Base-by-base conservation (phyloP, 805 yeast species). In the Wickerhamomyces subpelliculosus region DNA sequence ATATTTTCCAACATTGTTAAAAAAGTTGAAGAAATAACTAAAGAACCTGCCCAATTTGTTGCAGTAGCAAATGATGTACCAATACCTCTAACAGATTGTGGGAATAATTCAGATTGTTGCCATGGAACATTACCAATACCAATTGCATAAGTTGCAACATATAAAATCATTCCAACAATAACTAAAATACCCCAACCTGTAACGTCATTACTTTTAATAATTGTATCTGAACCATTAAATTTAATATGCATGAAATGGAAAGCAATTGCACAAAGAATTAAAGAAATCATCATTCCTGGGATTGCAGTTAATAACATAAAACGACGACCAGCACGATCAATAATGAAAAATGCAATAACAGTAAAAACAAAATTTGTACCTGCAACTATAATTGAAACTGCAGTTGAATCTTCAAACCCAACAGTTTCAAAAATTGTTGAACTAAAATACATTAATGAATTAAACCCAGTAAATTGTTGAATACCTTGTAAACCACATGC, bases 101-200 rank as follows among this genome's bases (percentile, higher is more conserved):
- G 93, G 66, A 93, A 88, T 55, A 90, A 67, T 63, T 90, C 98
- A 40, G 90, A 83, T 57, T 93, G 97, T 58, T 90, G 96, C 98
- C 98, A 90, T 40, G 97, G 97, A 39, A 87, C 93, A 60, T 90
- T 89, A 64, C 98, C 98, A 49, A 89, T 85, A 49, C 97, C 97
- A 48, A 86, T 68, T 35, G 97, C 96, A 58, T 89, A 90, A 38
- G 82, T 78, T 3, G 95, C 96, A 33, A 89, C 96, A 56, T 70
- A 93, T 29, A 78, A 59, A 46, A 90, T 86, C 85, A 89, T 88
- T 37, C 87, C 80, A 27, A 88, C 70, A 45, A 93, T 82, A 38
- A 90, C 78, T 13, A 89, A 79, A 44, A 84, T 75, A 17, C 96
- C 95, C 96, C 97, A 89, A 3, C 87, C 79, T 21, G 78, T 64